Conservation (phyloP, 352 stramenopile genomes). For the Aphanomyces cochlioides region DNA sequence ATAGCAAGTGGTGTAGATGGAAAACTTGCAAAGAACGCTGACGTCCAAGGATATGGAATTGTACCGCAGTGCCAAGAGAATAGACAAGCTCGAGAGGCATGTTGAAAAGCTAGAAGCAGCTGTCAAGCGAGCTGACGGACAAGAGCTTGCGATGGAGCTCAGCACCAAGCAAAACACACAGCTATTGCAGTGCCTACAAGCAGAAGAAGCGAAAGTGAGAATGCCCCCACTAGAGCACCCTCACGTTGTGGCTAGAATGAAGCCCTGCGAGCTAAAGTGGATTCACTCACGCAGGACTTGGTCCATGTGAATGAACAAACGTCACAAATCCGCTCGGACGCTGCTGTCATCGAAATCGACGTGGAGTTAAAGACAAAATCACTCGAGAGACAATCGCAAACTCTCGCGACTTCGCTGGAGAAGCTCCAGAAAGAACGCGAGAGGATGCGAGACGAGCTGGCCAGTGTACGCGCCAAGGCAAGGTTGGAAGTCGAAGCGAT, state of each 20-base stretch:
- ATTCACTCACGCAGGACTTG: constrained; percentile 11
- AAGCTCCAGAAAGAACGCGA: constrained; percentile 26
- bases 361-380: constrained; percentile 22
- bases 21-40: constrained; percentile 54
- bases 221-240: neutral
- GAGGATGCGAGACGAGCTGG: constrained; percentile 39
- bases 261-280: constrained; percentile 19
- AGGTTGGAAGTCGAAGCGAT: constrained; percentile 61
- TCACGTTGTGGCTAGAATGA: constrained; percentile 8
- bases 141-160: constrained; percentile 70
- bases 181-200: constrained; percentile 56
- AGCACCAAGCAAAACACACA: constrained; percentile 69
- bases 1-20: constrained; percentile 15
- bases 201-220: constrained; percentile 41
- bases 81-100: constrained; percentile 55
- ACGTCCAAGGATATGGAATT: constrained; percentile 61
- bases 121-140: constrained; percentile 49
- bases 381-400: constrained; percentile 23
- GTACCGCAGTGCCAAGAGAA: constrained; percentile 45
- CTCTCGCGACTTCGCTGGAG: constrained; percentile 10
- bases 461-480: constrained; percentile 41
- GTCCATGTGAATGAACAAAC: constrained; percentile 6
- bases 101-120: constrained; percentile 53
- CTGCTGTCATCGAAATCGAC: constrained; percentile 25
- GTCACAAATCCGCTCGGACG: constrained; percentile 12